phyloP scores from a whole-genome alignment of 768 basidiomycete species.

The Amanita jacksonii region DNA sequence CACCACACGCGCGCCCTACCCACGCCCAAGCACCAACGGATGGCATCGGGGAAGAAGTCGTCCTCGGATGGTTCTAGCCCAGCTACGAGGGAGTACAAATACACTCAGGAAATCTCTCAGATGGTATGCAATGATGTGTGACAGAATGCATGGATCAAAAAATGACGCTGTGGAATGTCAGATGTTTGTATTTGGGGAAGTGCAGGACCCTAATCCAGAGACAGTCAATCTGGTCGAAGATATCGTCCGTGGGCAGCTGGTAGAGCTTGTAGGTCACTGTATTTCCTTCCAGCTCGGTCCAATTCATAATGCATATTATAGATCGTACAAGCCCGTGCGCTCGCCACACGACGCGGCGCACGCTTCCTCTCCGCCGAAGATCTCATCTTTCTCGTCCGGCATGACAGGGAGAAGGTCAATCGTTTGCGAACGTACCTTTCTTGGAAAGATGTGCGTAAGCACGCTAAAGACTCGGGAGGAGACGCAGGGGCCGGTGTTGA shows the following conservation, averaged over 20 bases:
- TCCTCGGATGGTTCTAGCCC: conserved; percentile 11
- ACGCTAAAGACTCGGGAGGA: conserved; percentile 84
- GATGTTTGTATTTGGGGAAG: conserved; percentile 98
- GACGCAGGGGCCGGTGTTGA: conserved; percentile 75
- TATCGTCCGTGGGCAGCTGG: conserved; percentile 82
- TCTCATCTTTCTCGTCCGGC: conserved; percentile 91
- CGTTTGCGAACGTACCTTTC: conserved; percentile 86
- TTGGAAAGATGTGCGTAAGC: conserved; percentile 96
- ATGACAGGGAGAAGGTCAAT: conserved; percentile 91
- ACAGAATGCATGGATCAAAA: too few species aligned
- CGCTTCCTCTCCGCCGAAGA: conserved; percentile 88
- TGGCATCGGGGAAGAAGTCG: conserved; percentile 8
- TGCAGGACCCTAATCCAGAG: conserved; percentile 79
- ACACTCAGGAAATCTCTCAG: conserved; percentile 86
- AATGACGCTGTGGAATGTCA: conserved; percentile 19
- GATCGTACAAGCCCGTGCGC: conserved; percentile 85
- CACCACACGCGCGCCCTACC: too few species aligned
- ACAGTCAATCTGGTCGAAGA: conserved; percentile 95
- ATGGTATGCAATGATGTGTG: conserved; percentile 48
- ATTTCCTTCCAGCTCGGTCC: background rate
- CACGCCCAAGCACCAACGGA: background rate
- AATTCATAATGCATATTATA: conserved; percentile 15
- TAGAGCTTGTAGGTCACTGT: conserved; percentile 60
- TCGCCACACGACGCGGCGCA: conserved; percentile 75
- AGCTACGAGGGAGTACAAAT: conserved; percentile 63